A percentile compares a stretch with the other conserved stretches of the same genome.
These are phyloP conservation scores for Calocera viscosa DNA, from an alignment of 768 basidiomycete genomes.

Conservation along the genomic window DNA sequence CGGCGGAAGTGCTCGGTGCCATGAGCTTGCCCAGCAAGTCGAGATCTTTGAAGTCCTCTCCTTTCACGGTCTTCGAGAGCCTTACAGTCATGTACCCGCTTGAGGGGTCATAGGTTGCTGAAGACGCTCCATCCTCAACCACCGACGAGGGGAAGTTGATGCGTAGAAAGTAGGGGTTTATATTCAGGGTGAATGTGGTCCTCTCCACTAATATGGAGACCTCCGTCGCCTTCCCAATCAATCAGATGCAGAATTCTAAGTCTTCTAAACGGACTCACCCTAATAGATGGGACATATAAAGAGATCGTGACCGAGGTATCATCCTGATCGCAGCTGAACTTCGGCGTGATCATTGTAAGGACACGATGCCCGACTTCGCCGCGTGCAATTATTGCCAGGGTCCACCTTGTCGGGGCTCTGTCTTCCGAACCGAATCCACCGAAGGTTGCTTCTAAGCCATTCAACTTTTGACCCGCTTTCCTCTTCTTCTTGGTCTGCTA, in stretches of 20 bases:
- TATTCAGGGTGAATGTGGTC: slow-evolving; percentile 54
- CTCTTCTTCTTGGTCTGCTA: not conserved
- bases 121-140: slow-evolving; percentile 55
- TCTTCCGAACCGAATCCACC: not conserved
- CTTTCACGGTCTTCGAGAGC: slow-evolving; percentile 52
- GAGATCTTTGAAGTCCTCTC: slow-evolving; percentile 61
- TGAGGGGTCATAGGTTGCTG: slow-evolving; percentile 61
- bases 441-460: not conserved
- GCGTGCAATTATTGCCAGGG: not conserved
- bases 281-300: slow-evolving; percentile 59
- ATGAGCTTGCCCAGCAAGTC: slow-evolving; percentile 68
- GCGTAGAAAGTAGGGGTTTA: slow-evolving; percentile 76
- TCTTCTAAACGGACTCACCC: slow-evolving; percentile 26
- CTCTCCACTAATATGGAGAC: slow-evolving; percentile 64
- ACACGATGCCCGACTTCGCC: not conserved
- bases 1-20: slow-evolving; percentile 39
- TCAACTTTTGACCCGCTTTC: not conserved
- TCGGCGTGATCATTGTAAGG: slow-evolving; percentile 57
- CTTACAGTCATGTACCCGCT: slow-evolving; percentile 67
- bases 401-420: not conserved
- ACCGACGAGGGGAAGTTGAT: slow-evolving; percentile 57
- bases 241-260: not conserved
- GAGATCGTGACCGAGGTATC: slow-evolving; percentile 41
- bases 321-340: slow-evolving; percentile 58
- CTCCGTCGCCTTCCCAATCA: slow-evolving; percentile 53